Conservation (phyloP, 2,329 filamentous ascomycete genomes). For the Colletotrichum paranaense region DNA sequence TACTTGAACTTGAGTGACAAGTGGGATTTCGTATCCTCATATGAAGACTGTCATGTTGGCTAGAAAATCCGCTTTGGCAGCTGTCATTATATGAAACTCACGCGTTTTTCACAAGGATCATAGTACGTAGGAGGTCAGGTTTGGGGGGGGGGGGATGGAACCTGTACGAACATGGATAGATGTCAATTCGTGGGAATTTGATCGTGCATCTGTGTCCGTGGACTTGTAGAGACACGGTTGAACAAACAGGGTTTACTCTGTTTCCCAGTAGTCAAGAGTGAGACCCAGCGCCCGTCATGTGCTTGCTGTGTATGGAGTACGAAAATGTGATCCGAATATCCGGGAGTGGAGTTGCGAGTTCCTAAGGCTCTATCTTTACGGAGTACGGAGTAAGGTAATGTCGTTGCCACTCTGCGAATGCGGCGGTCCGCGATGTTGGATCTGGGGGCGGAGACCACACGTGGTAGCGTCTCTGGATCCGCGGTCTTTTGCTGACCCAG, state of each 20-base stretch:
- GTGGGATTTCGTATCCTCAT: background rate
- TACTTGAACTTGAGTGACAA: background rate
- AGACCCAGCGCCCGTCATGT: background rate
- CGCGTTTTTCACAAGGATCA: background rate
- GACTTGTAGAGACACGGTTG: background rate
- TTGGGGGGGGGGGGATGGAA: background rate
- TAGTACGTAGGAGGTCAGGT: background rate
- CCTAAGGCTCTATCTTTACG: background rate
- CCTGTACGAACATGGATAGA: too few relatives aligned
- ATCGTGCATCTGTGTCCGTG: background rate
- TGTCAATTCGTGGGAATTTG: background rate
- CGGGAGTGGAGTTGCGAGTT: slow-evolving; percentile 22
- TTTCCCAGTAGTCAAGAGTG: background rate
- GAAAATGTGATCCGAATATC: background rate
- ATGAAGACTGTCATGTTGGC: background rate
- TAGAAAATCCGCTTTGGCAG: background rate
- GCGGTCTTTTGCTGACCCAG: background rate
- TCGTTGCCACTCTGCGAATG: background rate
- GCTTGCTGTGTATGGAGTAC: background rate
- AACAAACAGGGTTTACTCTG: background rate
- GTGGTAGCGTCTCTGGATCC: slow-evolving; percentile 13
- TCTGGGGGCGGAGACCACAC: slow-evolving; percentile 31
- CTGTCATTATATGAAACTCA: background rate
- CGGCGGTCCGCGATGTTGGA: slow-evolving; percentile 6
- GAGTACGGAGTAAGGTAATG: background rate